Conservation (phyloP, 2,329 filamentous ascomycete species). For the Pestalotiopsis fici region DNA sequence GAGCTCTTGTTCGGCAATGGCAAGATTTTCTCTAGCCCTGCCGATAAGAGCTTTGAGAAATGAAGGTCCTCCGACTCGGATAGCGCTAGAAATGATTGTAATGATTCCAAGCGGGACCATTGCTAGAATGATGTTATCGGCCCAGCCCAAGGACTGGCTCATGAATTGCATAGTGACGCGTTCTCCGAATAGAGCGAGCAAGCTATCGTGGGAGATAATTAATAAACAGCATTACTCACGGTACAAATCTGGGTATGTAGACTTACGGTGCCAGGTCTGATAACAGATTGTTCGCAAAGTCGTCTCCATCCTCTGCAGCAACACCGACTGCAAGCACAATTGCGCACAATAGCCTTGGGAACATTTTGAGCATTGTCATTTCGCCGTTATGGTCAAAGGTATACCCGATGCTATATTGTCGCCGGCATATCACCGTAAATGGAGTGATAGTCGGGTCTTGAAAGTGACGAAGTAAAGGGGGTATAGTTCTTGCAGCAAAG, state of each 20-base stretch:
- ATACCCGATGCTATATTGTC: too few relatives aligned
- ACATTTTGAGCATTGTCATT: rapidly evolving
- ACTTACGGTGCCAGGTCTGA: neutral
- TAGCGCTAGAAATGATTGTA: neutral
- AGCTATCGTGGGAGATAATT: neutral
- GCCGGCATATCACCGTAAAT: too few relatives aligned
- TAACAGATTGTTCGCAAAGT: neutral
- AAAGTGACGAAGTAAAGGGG: too few relatives aligned
- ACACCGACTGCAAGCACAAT: neutral
- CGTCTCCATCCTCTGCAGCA: neutral
- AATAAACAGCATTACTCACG: neutral
- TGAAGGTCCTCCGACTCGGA: neutral
- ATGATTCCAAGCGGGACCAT: constrained; percentile 2
- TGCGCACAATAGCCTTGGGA: too few relatives aligned
- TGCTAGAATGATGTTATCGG: constrained; percentile 47
- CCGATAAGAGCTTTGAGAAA: neutral
- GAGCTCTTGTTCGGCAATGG: constrained; percentile 41
- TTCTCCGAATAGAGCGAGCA: constrained; percentile 40
- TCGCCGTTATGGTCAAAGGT: too few relatives aligned
- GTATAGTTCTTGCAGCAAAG: too few relatives aligned
- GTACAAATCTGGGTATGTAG: neutral
- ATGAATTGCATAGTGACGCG: constrained; percentile 49
- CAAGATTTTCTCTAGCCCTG: constrained; percentile 21
- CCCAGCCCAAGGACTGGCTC: constrained; percentile 38
- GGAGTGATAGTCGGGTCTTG: too few relatives aligned